Base-by-base conservation (phyloP, 805 yeast genomes). In the Schwanniomyces yamadae region DNA sequence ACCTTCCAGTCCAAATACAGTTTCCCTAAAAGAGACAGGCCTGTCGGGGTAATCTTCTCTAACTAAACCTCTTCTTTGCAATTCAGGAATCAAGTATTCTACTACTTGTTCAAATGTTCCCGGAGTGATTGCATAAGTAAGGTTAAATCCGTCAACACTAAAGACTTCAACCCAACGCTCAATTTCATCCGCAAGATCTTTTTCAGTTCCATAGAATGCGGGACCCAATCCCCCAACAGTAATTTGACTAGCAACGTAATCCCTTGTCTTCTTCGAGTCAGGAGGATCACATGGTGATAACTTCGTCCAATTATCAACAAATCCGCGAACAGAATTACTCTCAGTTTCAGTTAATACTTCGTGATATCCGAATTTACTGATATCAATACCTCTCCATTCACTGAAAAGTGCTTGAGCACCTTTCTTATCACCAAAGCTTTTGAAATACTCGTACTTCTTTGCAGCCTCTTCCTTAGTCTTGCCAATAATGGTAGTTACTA, bases 131-230 rank as follows among this genome's bases (percentile, higher is more conserved):
- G 71, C 61, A 41, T 65, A 60, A 2, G 62, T 57, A 29, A 69
- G 47, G 37, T 69, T 69, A 45, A 69, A 66, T 0, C 75, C 75
- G 41, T 69, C 75, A 16, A 69, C 56, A 31, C 59, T 70, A 12
- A 64, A 54, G 15, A 55, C 50, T 9, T 59, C 59, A 5, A 61
- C 65, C 65, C 69, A 70, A 28, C 48, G 38, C 37, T 66, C 65
- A 23, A 69, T 53, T 40, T 57, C 56, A 35, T 68, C 68, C 6
- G 69, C 71, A 15, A 69, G 68, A 31, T 61, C 60, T 10, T 41
- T 37, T 4, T 69, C 54, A 11, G 61, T 56, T 1, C 75, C 75
- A 23, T 51, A 51, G 22, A 62, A 44, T 1, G 52, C 53, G 8
- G 58, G 52, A n/a, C 69, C 70, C 14, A 61, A 39, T 8, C 63